Evolutionary conservation across 805 yeast genomes (phyloP).

Genomic region (Ogataea dorogensis): DNA sequence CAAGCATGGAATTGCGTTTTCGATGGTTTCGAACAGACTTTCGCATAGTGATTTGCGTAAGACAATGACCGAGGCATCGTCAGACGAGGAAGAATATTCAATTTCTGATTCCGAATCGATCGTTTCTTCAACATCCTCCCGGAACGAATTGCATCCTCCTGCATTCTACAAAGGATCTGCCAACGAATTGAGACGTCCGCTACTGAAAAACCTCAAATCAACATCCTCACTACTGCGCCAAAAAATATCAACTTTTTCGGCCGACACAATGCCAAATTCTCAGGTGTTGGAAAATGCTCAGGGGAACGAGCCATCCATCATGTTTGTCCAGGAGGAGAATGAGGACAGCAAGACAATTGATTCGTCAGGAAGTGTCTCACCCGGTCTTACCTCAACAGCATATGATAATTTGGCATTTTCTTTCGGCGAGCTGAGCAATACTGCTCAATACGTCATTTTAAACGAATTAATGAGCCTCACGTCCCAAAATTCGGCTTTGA

Average conservation of each 20-base stretch:
- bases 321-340: slow-evolving; percentile 51
- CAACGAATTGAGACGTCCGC: slow-evolving; percentile 24
- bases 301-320: slow-evolving; percentile 64
- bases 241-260: slow-evolving; percentile 41
- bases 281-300: slow-evolving; percentile 65
- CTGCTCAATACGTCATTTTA: slow-evolving; percentile 83
- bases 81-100: slow-evolving; percentile 27
- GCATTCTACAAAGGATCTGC: slow-evolving; percentile 14
- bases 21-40: slow-evolving; percentile 65
- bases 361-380: slow-evolving; percentile 2
- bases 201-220: slow-evolving; percentile 22
- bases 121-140: slow-evolving; percentile 20
- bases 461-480: slow-evolving; percentile 76
- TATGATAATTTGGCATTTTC: slow-evolving; percentile 35
- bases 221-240: slow-evolving; percentile 20
- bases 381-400: slow-evolving; percentile 13
- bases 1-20: slow-evolving; percentile 72
- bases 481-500: slow-evolving; percentile 64
- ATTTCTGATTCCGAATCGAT: slow-evolving; percentile 28
- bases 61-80: slow-evolving; percentile 24
- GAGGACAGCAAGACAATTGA: slow-evolving; percentile 1
- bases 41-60: slow-evolving; percentile 33
- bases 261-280: slow-evolving; percentile 70
- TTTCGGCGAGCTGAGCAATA: slow-evolving; percentile 87
- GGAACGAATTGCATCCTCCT: slow-evolving; percentile 1